Percentiles rank a stretch among this genome's conserved stretches.
phyloP scores from a whole-genome alignment of 306 rosid genomes.

The Pyrus pyrifolia region DNA sequence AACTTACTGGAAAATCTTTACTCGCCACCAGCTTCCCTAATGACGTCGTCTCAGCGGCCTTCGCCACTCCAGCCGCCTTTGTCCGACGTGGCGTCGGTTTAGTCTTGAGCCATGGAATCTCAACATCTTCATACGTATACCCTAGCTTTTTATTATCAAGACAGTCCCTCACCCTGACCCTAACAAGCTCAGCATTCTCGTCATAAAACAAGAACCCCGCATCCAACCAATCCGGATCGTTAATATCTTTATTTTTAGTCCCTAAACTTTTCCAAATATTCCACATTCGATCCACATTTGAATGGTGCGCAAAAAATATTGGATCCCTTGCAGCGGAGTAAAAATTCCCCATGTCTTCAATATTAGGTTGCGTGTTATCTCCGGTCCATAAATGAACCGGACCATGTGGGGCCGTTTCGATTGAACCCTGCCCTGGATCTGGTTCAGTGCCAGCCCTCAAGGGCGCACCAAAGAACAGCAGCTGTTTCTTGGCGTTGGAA shows the following conservation, averaged over 20 bases:
- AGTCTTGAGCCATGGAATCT: constrained; percentile 51
- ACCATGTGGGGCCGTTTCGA: constrained; percentile 60
- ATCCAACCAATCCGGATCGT: constrained; percentile 52
- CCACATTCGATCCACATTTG: constrained; percentile 74
- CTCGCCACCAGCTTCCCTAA: background rate
- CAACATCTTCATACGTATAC: constrained; percentile 58
- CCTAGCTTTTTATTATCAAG: constrained; percentile 47
- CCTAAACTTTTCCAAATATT: constrained; percentile 58
- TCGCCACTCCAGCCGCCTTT: constrained; percentile 28
- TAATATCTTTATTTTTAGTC: constrained; percentile 29
- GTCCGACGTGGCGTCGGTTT: constrained; percentile 39
- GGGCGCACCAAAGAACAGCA: constrained; percentile 44
- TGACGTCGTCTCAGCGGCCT: constrained; percentile 28
- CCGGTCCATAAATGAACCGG: constrained; percentile 54
- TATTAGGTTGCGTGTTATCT: constrained; percentile 33
- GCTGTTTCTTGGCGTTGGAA: constrained; percentile 35
- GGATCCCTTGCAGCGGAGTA: constrained; percentile 76
- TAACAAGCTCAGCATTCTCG: constrained; percentile 52
- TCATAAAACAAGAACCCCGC: constrained; percentile 60
- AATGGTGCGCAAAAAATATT: constrained; percentile 54
- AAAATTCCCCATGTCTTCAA: constrained; percentile 70
- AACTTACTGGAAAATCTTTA: constrained; percentile 30
- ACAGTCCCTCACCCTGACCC: constrained; percentile 56
- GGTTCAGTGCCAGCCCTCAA: constrained; percentile 51
- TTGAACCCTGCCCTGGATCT: constrained; percentile 37